Evolutionary conservation across 306 rosid species (phyloP).

Genomic region (Cercis canadensis): DNA sequence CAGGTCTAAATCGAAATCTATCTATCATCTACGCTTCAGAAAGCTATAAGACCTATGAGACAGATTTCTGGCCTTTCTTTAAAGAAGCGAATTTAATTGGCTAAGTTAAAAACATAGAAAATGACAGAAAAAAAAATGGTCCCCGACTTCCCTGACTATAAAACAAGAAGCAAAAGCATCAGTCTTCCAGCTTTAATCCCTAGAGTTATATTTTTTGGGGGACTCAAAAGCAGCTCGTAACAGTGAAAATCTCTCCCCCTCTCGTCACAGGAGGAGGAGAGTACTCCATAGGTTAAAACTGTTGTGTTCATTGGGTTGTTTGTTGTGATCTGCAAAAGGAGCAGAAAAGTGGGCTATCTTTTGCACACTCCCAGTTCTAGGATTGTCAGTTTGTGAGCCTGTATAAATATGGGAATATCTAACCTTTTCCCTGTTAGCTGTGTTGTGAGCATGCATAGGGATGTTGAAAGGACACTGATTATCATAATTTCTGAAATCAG

Average conservation of each 20-base stretch:
- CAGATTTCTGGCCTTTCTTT: constrained; percentile 63
- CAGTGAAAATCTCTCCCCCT: constrained; percentile 48
- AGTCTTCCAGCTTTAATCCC: constrained; percentile 68
- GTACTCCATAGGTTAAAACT: constrained; percentile 54
- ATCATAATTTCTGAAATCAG: constrained; percentile 45
- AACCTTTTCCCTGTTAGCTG: constrained; percentile 48
- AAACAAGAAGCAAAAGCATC: constrained; percentile 60
- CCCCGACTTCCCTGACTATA: constrained; percentile 56
- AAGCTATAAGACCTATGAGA: constrained; percentile 58
- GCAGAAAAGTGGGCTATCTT: constrained; percentile 70
- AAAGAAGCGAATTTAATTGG: constrained; percentile 64
- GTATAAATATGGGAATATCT: constrained; percentile 47
- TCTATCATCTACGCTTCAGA: constrained; percentile 52
- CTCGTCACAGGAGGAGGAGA: constrained; percentile 45
- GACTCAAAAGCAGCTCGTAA: constrained; percentile 51
- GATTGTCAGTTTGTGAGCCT: constrained; percentile 70
- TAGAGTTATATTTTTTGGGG: constrained; percentile 71
- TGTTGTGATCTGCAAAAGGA: constrained; percentile 51
- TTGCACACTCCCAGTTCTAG: constrained; percentile 84
- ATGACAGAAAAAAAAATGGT: constrained; percentile 65
- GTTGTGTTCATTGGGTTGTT: constrained; percentile 49
- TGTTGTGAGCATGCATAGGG: constrained; percentile 53
- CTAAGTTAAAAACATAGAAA: constrained; percentile 48
- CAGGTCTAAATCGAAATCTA: constrained; percentile 43
- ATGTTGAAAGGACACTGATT: constrained; percentile 72